Conservation (phyloP, 164 flowering plant genomes). For the Annona cherimola region DNA sequence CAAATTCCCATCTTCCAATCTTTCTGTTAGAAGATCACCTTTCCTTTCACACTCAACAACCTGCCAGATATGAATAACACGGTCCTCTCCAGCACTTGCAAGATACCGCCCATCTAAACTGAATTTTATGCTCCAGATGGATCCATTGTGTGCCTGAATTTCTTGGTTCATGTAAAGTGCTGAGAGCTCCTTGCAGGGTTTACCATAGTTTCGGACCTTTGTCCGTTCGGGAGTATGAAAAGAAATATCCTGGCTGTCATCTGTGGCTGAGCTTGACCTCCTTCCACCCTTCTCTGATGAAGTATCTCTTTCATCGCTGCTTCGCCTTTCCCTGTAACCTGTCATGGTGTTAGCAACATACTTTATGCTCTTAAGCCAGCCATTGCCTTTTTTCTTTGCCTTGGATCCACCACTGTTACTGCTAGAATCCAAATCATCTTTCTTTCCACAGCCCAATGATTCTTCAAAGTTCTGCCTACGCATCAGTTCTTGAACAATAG, state of each 20-base stretch:
- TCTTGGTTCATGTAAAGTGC: constrained; percentile 81
- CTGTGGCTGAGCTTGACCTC: constrained; percentile 95
- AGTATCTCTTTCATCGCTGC: constrained; percentile 92
- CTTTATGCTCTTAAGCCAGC: constrained; percentile 80
- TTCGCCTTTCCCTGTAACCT: constrained; percentile 68
- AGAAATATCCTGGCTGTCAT: constrained; percentile 85
- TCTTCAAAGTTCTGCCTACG: constrained; percentile 87
- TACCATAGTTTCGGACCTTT: constrained; percentile 82
- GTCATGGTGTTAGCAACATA: constrained; percentile 58
- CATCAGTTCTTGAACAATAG: constrained; percentile 95
- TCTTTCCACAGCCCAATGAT: constrained; percentile 26
- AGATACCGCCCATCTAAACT: constrained; percentile 87
- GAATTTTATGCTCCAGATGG: constrained; percentile 93
- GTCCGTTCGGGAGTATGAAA: constrained; percentile 85
- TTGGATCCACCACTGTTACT: constrained; percentile 35
- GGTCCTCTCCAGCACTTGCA: constrained; percentile 98
- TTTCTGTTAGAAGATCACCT: constrained; percentile 71
- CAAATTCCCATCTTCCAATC: constrained; percentile 54
- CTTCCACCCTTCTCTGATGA: constrained; percentile 91
- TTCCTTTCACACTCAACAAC: constrained; percentile 78
- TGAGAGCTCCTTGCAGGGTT: constrained; percentile 70
- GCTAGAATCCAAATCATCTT: constrained; percentile 26
- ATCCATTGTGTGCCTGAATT: constrained; percentile 91
- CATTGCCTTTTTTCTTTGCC: constrained; percentile 64
- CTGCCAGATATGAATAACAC: constrained; percentile 91